Evolutionary conservation across 2,329 filamentous ascomycete species (phyloP).

Genomic region (Pyrenochaeta sp.): DNA sequence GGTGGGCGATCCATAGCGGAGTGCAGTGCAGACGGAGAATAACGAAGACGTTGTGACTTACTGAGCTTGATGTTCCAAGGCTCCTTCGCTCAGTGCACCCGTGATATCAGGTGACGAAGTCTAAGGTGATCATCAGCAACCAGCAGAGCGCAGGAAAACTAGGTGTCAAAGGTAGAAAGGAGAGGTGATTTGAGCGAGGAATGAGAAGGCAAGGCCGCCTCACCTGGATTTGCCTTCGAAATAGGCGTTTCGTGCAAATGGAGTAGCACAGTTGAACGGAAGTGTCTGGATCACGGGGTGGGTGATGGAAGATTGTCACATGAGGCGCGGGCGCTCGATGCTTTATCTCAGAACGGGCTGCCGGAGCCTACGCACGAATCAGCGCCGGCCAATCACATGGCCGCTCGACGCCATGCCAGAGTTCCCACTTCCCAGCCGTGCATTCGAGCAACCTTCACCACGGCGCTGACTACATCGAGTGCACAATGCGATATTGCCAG

Average conservation of each 20-base stretch:
- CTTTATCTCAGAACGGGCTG: constrained; percentile 4
- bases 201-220: constrained; percentile 5
- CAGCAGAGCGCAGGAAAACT: neutral
- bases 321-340: constrained; percentile 9
- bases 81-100: constrained; percentile 5
- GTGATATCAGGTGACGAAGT: constrained; percentile 11
- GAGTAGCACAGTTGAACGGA: constrained; percentile 6
- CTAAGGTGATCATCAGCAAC: constrained; percentile 1
- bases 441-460: constrained; percentile 9
- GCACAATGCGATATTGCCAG: too few relatives aligned
- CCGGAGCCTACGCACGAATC: neutral
- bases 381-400: constrained; percentile 15
- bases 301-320: constrained; percentile 10
- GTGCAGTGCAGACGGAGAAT: neutral
- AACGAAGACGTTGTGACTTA: constrained; percentile 7
- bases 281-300: constrained; percentile 15
- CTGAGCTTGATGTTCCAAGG: constrained; percentile 9
- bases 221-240: constrained; percentile 3
- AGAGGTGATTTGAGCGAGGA: neutral
- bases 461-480: neutral
- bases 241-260: constrained; percentile 1
- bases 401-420: constrained; percentile 11
- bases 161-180: neutral
- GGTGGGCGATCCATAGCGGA: neutral
- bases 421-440: constrained; percentile 16